These are phyloP conservation scores for Globisporangium perplexum DNA, from an alignment of 352 stramenopile species.

Conservation along the genomic window DNA sequence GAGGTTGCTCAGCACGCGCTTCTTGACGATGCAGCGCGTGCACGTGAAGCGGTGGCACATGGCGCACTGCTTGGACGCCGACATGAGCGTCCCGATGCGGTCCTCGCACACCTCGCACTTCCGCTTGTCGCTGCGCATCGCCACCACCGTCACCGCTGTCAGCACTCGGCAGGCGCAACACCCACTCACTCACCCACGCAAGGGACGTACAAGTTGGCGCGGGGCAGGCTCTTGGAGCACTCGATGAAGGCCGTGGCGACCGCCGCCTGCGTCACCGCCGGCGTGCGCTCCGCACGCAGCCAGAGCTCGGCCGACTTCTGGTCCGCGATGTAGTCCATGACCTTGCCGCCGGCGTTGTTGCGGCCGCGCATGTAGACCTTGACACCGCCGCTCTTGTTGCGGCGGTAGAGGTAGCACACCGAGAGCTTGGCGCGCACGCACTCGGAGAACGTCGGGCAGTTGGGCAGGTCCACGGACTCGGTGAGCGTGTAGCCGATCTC, in stretches of 20 bases:
- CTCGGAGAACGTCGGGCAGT: conserved; percentile 54
- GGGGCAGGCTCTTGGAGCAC: conserved; percentile 25
- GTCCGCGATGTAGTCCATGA: conserved; percentile 66
- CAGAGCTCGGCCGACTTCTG: conserved; percentile 71
- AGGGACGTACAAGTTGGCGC: conserved; percentile 12
- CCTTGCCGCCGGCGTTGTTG: conserved; percentile 61
- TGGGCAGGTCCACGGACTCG: conserved; percentile 67
- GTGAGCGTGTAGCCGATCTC: conserved; percentile 77
- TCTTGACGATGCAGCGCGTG: conserved; percentile 51
- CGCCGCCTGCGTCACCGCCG: conserved; percentile 38
- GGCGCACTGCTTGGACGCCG: conserved; percentile 50
- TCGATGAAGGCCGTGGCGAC: conserved; percentile 56
- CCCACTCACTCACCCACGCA: neutral
- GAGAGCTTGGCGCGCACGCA: conserved; percentile 68
- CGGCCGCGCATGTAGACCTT: conserved; percentile 77
- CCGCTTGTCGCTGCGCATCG: conserved; percentile 16
- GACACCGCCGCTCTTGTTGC: conserved; percentile 65
- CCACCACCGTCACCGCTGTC: neutral
- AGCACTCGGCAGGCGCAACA: conserved; percentile 11
- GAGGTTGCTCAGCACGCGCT: conserved; percentile 51
- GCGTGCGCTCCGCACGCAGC: conserved; percentile 55
- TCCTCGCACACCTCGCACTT: conserved; percentile 62
- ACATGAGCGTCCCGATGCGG: conserved; percentile 50
- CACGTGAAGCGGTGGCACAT: conserved; percentile 64
- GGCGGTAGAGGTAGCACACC: conserved; percentile 70